These are phyloP conservation scores for Basipetospora chlamydospora DNA, from an alignment of 2,329 filamentous ascomycete species.

Conservation along the genomic window DNA sequence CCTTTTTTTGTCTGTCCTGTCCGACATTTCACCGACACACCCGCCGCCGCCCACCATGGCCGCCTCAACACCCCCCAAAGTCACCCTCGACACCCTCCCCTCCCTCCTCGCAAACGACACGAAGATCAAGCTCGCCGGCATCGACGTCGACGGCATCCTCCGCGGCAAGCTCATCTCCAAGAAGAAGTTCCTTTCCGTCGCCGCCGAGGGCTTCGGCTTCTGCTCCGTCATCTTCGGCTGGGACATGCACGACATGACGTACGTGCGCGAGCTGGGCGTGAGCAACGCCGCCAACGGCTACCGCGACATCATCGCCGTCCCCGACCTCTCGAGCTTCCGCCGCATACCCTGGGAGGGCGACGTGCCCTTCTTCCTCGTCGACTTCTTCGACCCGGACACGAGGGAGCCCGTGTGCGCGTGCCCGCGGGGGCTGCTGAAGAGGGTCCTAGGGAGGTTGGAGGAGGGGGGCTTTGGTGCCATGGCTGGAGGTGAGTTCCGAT, in stretches of 20 bases:
- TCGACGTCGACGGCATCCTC: conserved; percentile 76
- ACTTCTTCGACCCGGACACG: conserved; percentile 71
- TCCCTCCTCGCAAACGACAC: conserved; percentile 54
- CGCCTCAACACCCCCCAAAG: not conserved
- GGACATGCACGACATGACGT: conserved; percentile 94
- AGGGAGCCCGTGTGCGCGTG: conserved; percentile 59
- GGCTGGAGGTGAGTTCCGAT: conserved; percentile 65
- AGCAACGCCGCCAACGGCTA: conserved; percentile 89
- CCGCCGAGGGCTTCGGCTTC: conserved; percentile 74
- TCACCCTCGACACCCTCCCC: conserved; percentile 52
- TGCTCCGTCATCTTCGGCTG: conserved; percentile 91
- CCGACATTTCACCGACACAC: not conserved
- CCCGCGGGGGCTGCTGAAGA: conserved; percentile 61
- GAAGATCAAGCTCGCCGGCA: conserved; percentile 74
- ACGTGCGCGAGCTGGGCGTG: conserved; percentile 69
- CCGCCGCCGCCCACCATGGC: not conserved
- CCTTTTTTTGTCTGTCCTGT: no score
- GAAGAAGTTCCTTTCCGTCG: conserved; percentile 78
- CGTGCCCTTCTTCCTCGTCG: conserved; percentile 72
- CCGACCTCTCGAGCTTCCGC: conserved; percentile 63
- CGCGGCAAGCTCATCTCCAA: conserved; percentile 87
- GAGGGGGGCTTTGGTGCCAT: conserved; percentile 63
- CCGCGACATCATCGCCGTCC: conserved; percentile 67
- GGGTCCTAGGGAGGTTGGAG: conserved; percentile 51
- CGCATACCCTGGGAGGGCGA: conserved; percentile 85